phyloP scores from a whole-genome alignment of 1,284 basidiomycete genomes.

The Mycena sp. region DNA sequence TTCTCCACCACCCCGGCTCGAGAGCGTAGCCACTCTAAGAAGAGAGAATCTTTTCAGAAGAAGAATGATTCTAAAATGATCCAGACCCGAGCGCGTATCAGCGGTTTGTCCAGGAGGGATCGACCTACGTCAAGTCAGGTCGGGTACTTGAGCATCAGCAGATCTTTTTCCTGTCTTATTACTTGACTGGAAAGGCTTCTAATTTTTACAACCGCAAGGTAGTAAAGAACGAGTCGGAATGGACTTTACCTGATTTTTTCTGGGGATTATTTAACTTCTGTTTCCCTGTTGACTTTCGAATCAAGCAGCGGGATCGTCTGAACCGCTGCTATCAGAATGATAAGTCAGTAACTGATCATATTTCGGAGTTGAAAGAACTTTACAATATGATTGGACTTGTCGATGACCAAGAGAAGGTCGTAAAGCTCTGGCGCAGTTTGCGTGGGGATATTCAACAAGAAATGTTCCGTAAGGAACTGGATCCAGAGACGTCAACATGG shows the following conservation, averaged over 20 bases:
- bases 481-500: conserved; percentile 2
- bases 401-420: conserved; percentile 16
- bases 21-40: neutral
- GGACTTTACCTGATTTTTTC: neutral
- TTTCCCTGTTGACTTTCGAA: conserved; percentile 14
- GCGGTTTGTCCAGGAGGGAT: neutral
- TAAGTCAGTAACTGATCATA: neutral
- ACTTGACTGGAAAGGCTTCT: neutral
- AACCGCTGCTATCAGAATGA: neutral
- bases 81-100: neutral
- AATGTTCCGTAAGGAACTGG: conserved; percentile 6
- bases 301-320: neutral
- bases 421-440: conserved; percentile 16
- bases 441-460: conserved; percentile 14
- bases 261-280: conserved; percentile 3
- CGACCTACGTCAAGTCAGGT: neutral
- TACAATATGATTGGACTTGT: neutral
- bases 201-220: conserved; percentile 11
- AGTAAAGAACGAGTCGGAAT: neutral
- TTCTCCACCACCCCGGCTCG: neutral
- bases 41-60: neutral
- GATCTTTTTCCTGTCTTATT: conserved; percentile 11
- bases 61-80: conserved; percentile 5
- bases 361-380: conserved; percentile 1
- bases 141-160: neutral